Evolutionary conservation across 768 basidiomycete species (phyloP).

Genomic region (Clitopilus passeckerianus): DNA sequence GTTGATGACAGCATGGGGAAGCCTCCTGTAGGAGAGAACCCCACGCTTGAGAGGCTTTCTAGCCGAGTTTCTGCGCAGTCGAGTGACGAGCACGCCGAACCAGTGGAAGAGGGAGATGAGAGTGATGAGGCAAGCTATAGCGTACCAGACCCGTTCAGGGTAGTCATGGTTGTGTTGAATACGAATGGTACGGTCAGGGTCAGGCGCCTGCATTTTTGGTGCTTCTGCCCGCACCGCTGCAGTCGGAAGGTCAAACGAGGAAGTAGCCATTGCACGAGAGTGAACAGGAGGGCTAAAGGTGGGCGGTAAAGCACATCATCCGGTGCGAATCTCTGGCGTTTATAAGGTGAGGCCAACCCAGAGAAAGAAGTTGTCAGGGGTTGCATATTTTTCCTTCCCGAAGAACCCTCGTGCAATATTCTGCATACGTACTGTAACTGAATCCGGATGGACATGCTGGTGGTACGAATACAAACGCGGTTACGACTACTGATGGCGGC

Average conservation of each 20-base stretch:
- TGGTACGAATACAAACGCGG: background rate
- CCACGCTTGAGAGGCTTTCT: background rate
- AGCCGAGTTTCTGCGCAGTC: slow-evolving; percentile 6
- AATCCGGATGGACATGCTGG: background rate
- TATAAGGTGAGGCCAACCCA: background rate
- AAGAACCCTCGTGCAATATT: background rate
- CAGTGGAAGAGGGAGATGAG: slow-evolving; percentile 30
- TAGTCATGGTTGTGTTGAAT: slow-evolving; percentile 22
- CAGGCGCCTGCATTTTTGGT: background rate
- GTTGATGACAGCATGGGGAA: slow-evolving; percentile 29
- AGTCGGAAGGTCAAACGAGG: background rate
- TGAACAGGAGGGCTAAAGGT: background rate
- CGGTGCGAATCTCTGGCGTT: background rate
- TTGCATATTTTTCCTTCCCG: background rate
- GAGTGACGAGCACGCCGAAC: slow-evolving; percentile 15
- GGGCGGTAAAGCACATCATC: background rate
- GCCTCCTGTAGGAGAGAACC: slow-evolving; percentile 4
- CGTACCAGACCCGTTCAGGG: slow-evolving; percentile 37
- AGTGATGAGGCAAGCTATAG: slow-evolving; percentile 35
- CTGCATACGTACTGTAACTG: background rate
- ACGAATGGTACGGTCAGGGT: slow-evolving; percentile 21
- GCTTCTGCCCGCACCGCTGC: background rate
- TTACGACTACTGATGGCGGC: background rate
- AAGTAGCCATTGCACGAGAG: background rate
- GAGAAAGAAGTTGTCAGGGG: background rate